These are phyloP conservation scores for Pterulicium gracile DNA, from an alignment of 1,284 basidiomycete genomes.

Conservation along the genomic window DNA sequence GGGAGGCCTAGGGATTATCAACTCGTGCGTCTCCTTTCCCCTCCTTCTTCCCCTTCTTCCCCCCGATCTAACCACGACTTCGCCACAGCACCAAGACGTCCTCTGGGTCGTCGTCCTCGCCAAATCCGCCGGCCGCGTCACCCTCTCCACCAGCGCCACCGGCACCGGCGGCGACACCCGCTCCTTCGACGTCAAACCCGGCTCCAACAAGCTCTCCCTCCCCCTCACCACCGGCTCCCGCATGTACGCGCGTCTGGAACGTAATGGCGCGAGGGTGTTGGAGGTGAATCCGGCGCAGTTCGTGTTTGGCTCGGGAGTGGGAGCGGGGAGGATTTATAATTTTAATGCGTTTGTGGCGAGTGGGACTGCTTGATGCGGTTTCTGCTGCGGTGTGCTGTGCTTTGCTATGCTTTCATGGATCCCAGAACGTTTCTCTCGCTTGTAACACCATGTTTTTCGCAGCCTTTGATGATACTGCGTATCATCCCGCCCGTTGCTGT, in stretches of 20 bases:
- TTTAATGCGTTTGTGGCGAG: conserved; percentile 53
- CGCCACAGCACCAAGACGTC: conserved; percentile 34
- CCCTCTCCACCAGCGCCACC: conserved; percentile 35
- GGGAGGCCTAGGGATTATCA: conserved; percentile 45
- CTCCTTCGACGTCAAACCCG: conserved; percentile 42
- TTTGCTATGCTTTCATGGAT: no score
- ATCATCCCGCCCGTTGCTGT: no score
- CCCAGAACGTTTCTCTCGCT: no score
- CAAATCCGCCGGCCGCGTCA: conserved; percentile 39
- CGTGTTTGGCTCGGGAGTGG: conserved; percentile 39
- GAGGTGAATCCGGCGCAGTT: conserved; percentile 38
- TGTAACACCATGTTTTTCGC: no score
- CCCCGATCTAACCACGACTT: conserved; percentile 1
- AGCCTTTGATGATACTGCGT: no score
- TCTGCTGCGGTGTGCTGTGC: no score
- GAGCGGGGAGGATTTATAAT: conserved; percentile 34
- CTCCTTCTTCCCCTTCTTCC: conserved; percentile 1
- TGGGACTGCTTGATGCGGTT: conserved; percentile 20
- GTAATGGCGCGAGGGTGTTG: conserved; percentile 42
- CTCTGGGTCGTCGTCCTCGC: conserved; percentile 62
- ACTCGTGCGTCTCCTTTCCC: conserved; percentile 22
- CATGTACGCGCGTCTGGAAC: conserved; percentile 48
- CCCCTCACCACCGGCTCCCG: conserved; percentile 44
- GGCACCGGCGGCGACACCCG: conserved; percentile 18
- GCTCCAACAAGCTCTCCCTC: conserved; percentile 57